These are phyloP conservation scores for Aureobasidium sp. DNA, from an alignment of 2,329 filamentous ascomycete genomes.

Conservation along the genomic window DNA sequence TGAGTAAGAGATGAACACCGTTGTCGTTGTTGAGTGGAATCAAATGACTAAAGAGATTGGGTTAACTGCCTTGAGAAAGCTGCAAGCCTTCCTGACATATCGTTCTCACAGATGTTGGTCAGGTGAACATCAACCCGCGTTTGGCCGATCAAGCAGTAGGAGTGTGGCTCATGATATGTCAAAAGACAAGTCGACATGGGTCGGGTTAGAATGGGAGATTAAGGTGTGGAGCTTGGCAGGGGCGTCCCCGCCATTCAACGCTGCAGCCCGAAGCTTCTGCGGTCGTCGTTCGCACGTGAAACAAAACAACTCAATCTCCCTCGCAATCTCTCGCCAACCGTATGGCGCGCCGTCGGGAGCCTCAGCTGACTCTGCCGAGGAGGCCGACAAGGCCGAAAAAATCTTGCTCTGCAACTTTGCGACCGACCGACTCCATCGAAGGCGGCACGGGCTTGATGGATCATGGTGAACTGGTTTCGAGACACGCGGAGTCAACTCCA, in stretches of 20 bases:
- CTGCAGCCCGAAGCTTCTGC: not conserved
- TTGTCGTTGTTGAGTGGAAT: too few relatives aligned
- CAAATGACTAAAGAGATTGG: too few relatives aligned
- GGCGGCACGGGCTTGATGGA: not conserved
- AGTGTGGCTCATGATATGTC: not conserved
- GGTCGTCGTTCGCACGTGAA: not conserved
- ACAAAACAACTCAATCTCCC: not conserved
- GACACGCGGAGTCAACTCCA: not conserved
- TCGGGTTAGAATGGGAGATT: not conserved
- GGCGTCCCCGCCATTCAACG: not conserved
- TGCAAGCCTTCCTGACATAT: not conserved
- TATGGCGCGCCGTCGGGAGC: not conserved
- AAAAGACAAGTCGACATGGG: not conserved
- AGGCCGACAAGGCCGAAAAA: not conserved
- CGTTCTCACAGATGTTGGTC: too few relatives aligned
- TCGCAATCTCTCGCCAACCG: not conserved
- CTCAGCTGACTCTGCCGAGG: not conserved
- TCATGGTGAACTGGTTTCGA: not conserved
- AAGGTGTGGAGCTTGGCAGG: not conserved
- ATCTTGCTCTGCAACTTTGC: not conserved
- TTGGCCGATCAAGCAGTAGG: not conserved
- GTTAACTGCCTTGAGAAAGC: too few relatives aligned
- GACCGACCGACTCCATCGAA: not conserved
- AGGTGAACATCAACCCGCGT: too few relatives aligned
- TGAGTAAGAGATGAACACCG: too few relatives aligned